Conservation (phyloP, 2,329 filamentous ascomycete genomes). For the Dothidotthia symphoricarpi region DNA sequence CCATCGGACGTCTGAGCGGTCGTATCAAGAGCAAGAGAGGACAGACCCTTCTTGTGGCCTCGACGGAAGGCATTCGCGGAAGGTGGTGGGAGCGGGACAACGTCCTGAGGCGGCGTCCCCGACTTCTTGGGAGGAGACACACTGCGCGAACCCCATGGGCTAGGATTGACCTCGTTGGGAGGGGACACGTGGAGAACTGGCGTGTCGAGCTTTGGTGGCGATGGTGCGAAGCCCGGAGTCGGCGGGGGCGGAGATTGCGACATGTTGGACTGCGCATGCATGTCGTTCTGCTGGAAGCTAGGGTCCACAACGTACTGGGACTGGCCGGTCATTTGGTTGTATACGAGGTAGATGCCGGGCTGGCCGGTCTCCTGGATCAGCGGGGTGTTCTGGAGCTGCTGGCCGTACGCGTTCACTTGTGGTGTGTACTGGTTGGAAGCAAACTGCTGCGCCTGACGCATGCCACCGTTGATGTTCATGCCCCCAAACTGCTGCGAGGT, state of each 20-base stretch:
- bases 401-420: conserved; percentile 59
- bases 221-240: conserved; percentile 39
- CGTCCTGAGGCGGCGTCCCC: conserved; percentile 67
- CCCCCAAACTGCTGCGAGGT: conserved; percentile 57
- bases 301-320: conserved; percentile 77
- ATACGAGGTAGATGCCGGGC: conserved; percentile 76
- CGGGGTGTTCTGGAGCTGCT: conserved; percentile 66
- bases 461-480: conserved; percentile 61
- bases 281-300: conserved; percentile 50
- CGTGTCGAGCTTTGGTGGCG: conserved; percentile 41
- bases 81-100: conserved; percentile 75
- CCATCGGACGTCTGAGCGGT: conserved; percentile 59
- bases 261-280: conserved; percentile 33
- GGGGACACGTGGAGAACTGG: conserved; percentile 78
- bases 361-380: conserved; percentile 66
- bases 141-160: conserved; percentile 58
- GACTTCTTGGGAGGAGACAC: conserved; percentile 62
- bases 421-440: conserved; percentile 54
- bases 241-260: conserved; percentile 52
- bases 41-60: conserved; percentile 80
- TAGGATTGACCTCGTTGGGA: conserved; percentile 60
- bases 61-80: conserved; percentile 91
- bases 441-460: conserved; percentile 51
- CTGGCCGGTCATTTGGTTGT: conserved; percentile 83
- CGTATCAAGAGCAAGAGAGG: conserved; percentile 63